Evolutionary conservation across 805 yeast species (phyloP).

Genomic region (Torulaspora indica): DNA sequence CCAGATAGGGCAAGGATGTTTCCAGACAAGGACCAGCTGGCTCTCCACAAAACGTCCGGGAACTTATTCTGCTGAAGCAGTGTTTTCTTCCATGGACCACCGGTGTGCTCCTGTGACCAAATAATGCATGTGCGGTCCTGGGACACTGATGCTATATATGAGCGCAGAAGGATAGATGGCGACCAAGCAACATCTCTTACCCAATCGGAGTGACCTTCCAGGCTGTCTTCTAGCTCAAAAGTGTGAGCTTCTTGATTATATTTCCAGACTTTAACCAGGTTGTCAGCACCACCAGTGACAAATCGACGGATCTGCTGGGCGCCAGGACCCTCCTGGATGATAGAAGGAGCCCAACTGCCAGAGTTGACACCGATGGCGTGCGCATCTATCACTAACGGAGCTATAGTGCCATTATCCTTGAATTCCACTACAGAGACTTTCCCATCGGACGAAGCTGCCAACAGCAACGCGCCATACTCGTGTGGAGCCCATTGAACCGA

Average conservation of each 20-base stretch:
- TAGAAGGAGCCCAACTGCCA: slow-evolving; percentile 86
- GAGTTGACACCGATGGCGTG: slow-evolving; percentile 93
- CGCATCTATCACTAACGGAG: slow-evolving; percentile 56
- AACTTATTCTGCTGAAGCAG: slow-evolving; percentile 71
- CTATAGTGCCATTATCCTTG: slow-evolving; percentile 78
- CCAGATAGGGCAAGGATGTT: slow-evolving; percentile 92
- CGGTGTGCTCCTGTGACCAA: slow-evolving; percentile 79
- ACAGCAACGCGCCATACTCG: slow-evolving; percentile 86
- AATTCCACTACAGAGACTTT: slow-evolving; percentile 85
- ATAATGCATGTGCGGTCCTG: slow-evolving; percentile 92
- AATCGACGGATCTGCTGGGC: slow-evolving; percentile 58
- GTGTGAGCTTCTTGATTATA: slow-evolving; percentile 51
- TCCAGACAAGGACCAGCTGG: slow-evolving; percentile 95
- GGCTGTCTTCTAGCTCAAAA: slow-evolving; percentile 66
- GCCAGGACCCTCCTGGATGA: slow-evolving; percentile 34
- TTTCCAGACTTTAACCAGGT: slow-evolving; percentile 87
- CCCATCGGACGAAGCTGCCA: slow-evolving; percentile 93
- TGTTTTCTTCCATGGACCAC: slow-evolving; percentile 76
- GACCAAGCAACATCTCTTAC: slow-evolving; percentile 99
- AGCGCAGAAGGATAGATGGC: slow-evolving; percentile 77
- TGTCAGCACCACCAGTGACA: slow-evolving; percentile 94
- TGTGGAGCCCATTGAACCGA: slow-evolving; percentile 97
- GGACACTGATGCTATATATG: slow-evolving; percentile 93
- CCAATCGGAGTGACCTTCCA: slow-evolving; percentile 96
- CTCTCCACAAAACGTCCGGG: slow-evolving; percentile 98